Evolutionary conservation across 352 stramenopile genomes (phyloP).

Genomic region (Phytopythium cucurbitacearum): DNA sequence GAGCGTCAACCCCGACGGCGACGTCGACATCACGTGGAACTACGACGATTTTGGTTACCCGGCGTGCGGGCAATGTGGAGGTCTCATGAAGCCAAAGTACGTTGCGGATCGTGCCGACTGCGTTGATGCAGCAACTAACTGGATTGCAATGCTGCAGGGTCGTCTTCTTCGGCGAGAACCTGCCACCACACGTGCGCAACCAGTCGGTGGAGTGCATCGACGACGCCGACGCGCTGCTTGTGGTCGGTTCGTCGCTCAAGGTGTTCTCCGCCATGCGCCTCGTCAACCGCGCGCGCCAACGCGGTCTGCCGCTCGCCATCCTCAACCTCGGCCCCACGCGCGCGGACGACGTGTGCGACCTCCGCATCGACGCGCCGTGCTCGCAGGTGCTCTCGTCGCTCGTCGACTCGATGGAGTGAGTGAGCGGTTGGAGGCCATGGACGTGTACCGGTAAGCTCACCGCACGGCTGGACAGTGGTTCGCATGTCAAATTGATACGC

Average conservation of each 20-base stretch:
- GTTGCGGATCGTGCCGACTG: constrained; percentile 11
- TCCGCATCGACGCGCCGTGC: constrained; percentile 70
- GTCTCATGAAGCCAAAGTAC: constrained; percentile 77
- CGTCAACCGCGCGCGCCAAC: constrained; percentile 65
- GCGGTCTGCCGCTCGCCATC: constrained; percentile 74
- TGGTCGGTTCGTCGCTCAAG: constrained; percentile 92
- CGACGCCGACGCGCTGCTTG: constrained; percentile 85
- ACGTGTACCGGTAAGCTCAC: constrained; percentile 7
- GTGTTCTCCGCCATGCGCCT: constrained; percentile 95
- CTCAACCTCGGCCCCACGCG: constrained; percentile 88
- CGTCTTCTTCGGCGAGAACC: constrained; percentile 97
- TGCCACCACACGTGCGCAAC: constrained; percentile 78
- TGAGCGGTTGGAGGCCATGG: neutral
- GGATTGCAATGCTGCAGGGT: constrained; percentile 40
- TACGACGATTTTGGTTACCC: constrained; percentile 83
- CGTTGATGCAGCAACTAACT: neutral
- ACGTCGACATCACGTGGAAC: constrained; percentile 88
- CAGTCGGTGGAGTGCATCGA: constrained; percentile 67
- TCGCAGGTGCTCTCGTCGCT: constrained; percentile 46
- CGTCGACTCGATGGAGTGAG: constrained; percentile 6
- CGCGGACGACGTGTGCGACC: constrained; percentile 68
- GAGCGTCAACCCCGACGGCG: constrained; percentile 91
- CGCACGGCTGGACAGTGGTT: too few species aligned
- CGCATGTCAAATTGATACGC: too few species aligned
- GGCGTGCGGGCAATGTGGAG: constrained; percentile 64